Conservation (phyloP, 768 basidiomycete genomes). For the Pleurotus tuoliensis region DNA sequence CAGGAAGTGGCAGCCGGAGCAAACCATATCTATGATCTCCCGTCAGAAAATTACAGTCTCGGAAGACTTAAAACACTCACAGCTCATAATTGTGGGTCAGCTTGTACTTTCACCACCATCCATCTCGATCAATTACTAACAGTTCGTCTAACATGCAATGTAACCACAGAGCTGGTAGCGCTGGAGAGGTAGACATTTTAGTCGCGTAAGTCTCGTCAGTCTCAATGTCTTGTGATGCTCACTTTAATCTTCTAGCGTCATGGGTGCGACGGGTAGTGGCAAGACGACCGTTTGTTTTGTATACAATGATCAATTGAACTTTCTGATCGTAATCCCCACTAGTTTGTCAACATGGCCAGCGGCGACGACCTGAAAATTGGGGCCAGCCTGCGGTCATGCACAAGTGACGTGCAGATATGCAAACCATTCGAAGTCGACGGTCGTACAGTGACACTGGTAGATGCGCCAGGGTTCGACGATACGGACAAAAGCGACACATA, state of each 20-base stretch:
- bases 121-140: neutral
- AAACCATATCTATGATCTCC: too few relatives aligned
- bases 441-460: constrained; percentile 41
- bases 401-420: constrained; percentile 38
- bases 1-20: too few relatives aligned
- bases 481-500: constrained; percentile 43
- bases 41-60: too few relatives aligned
- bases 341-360: constrained; percentile 56
- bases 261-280: constrained; percentile 5
- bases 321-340: neutral
- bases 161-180: too few relatives aligned
- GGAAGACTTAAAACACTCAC: too few relatives aligned
- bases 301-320: neutral
- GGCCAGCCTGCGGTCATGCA: constrained; percentile 46
- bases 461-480: constrained; percentile 61
- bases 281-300: neutral
- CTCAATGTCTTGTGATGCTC: neutral
- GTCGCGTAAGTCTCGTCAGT: neutral
- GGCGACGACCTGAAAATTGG: constrained; percentile 45
- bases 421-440: constrained; percentile 41
- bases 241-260: neutral
- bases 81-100: neutral
- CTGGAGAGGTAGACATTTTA: neutral
- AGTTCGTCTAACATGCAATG: too few relatives aligned
- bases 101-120: neutral